Conservation (phyloP, 768 basidiomycete genomes). For the Lyophyllum atratum region DNA sequence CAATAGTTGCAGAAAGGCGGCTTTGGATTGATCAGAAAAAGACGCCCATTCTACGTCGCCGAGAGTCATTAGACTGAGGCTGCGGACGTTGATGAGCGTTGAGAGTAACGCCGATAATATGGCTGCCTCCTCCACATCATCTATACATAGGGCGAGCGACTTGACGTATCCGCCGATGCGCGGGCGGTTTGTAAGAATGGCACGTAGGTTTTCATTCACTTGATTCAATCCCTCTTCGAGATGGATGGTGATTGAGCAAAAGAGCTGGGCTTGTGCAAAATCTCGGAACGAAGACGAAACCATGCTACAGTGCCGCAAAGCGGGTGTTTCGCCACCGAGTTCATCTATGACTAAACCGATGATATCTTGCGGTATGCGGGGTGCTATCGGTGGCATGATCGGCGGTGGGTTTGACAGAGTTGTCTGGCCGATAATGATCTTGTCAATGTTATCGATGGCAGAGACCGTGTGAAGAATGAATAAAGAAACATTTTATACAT, state of each 20-base stretch:
- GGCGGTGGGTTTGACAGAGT: no score
- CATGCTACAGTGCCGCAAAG: neutral
- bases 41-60: neutral
- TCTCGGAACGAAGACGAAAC: neutral
- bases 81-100: neutral
- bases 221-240: neutral
- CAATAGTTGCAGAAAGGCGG: neutral
- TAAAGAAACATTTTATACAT: no score
- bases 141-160: neutral
- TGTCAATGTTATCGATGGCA: neutral
- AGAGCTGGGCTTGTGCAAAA: neutral
- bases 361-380: neutral
- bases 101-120: neutral
- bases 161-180: neutral
- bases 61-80: neutral
- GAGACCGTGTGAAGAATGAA: no score
- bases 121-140: neutral
- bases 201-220: neutral
- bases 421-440: neutral
- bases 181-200: neutral
- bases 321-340: neutral
- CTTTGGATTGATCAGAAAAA: neutral
- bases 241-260: neutral
- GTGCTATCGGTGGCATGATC: neutral
- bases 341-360: neutral